phyloP scores from a whole-genome alignment of 2,329 filamentous ascomycete genomes.

The Pseudofabraea citricarpa region DNA sequence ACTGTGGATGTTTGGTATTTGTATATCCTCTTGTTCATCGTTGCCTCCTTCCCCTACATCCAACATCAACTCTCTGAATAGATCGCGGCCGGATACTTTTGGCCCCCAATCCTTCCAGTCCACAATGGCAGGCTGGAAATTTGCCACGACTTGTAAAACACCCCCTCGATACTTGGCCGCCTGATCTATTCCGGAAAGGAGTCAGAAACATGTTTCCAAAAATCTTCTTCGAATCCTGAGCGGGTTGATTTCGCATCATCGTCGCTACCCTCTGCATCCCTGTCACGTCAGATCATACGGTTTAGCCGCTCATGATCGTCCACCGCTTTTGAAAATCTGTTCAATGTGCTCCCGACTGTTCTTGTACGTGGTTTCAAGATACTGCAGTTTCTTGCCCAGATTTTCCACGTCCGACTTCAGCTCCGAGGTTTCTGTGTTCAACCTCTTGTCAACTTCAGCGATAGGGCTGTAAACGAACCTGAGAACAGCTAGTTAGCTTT shows the following conservation, averaged over 20 bases:
- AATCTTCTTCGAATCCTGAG: too few relatives aligned
- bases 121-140: too few relatives aligned
- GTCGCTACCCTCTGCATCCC: neutral
- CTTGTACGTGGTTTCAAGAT: slow-evolving; percentile 90
- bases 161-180: too few relatives aligned
- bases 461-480: slow-evolving; percentile 87
- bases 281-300: neutral
- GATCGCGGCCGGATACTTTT: too few relatives aligned
- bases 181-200: too few relatives aligned
- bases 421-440: slow-evolving; percentile 69
- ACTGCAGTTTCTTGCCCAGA: slow-evolving; percentile 83
- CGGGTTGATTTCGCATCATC: slow-evolving; percentile 32
- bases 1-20: too few relatives aligned
- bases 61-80: too few relatives aligned
- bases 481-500: slow-evolving; percentile 4
- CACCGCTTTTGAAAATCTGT: slow-evolving; percentile 66
- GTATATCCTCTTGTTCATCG: too few relatives aligned
- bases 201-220: too few relatives aligned
- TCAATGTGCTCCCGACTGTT: slow-evolving; percentile 91
- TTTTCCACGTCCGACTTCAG: slow-evolving; percentile 74
- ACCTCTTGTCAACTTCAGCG: slow-evolving; percentile 66
- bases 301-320: slow-evolving; percentile 18
- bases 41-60: too few relatives aligned
- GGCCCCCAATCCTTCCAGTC: too few relatives aligned
- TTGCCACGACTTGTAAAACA: too few relatives aligned